Conservation (phyloP, 192 early-diverging fungal genomes). For the Backusella liffmaniae region DNA sequence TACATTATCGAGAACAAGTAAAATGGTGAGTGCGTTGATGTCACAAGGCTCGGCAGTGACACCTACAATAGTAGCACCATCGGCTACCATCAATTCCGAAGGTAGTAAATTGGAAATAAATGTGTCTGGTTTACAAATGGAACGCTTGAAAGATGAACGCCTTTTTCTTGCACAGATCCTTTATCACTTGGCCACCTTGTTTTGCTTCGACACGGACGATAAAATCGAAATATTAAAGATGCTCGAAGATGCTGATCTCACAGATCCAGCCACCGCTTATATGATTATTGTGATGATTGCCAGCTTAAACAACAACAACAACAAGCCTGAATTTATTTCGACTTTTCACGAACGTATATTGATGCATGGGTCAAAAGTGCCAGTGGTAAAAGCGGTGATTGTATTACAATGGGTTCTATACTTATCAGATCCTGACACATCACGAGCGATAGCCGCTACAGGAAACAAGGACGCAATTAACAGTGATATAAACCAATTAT, state of each 20-base stretch:
- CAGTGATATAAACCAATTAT: slow-evolving; percentile 45
- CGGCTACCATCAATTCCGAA: not conserved
- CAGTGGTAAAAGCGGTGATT: slow-evolving; percentile 38
- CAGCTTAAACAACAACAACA: slow-evolving; percentile 11
- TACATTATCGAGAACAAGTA: slow-evolving; percentile 48
- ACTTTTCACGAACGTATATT: slow-evolving; percentile 16
- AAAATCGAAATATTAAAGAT: slow-evolving; percentile 36
- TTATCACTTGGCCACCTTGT: slow-evolving; percentile 41
- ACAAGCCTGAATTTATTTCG: slow-evolving; percentile 22
- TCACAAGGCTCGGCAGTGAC: slow-evolving; percentile 48
- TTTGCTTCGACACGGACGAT: slow-evolving; percentile 34
- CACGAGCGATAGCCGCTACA: slow-evolving; percentile 10
- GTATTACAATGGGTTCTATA: slow-evolving; percentile 63
- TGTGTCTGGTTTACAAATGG: slow-evolving; percentile 42
- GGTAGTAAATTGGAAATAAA: slow-evolving; percentile 33
- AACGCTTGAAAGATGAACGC: slow-evolving; percentile 39
- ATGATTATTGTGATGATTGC: slow-evolving; percentile 34
- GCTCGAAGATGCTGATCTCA: slow-evolving; percentile 29
- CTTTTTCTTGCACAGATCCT: slow-evolving; percentile 41
- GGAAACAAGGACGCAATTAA: not conserved
- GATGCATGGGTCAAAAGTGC: slow-evolving; percentile 15
- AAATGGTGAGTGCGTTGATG: slow-evolving; percentile 44
- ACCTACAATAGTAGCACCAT: slow-evolving; percentile 32
- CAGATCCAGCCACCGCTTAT: slow-evolving; percentile 20
- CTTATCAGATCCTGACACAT: slow-evolving; percentile 33